phyloP scores from a whole-genome alignment of 371 early-diverging fungal genomes.

The Mortierella sp. region DNA sequence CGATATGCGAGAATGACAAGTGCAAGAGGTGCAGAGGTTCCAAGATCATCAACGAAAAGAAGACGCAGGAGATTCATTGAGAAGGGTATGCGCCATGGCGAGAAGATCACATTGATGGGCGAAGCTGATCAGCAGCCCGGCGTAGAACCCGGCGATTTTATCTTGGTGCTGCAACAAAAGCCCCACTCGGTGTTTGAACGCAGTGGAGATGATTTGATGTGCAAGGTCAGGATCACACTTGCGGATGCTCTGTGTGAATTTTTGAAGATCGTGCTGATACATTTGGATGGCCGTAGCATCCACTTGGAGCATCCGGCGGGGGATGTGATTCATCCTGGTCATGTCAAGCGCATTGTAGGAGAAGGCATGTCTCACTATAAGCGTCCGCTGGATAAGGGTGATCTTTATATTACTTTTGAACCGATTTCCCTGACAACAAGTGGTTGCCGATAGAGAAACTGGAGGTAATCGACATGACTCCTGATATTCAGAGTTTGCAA shows the following conservation, averaged over 20 bases:
- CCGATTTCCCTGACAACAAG: no score
- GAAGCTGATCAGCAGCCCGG: constrained; percentile 81
- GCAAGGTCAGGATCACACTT: constrained; percentile 70
- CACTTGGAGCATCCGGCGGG: constrained; percentile 77
- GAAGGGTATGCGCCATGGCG: constrained; percentile 87
- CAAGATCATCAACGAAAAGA: constrained; percentile 77
- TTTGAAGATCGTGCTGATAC: constrained; percentile 70
- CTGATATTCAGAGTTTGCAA: no score
- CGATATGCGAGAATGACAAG: constrained; percentile 74
- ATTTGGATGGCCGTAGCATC: constrained; percentile 80
- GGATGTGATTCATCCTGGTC: constrained; percentile 78
- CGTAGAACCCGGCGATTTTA: constrained; percentile 72
- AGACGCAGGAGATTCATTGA: constrained; percentile 76
- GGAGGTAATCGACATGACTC: no score
- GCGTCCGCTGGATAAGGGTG: constrained; percentile 78
- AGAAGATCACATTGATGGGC: constrained; percentile 77
- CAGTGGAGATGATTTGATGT: constrained; percentile 70
- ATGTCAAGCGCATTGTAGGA: constrained; percentile 69
- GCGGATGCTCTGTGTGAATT: constrained; percentile 70
- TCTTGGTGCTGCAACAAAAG: constrained; percentile 80
- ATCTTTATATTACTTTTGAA: no score
- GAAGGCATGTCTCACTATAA: constrained; percentile 84
- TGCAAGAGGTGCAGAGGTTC: constrained; percentile 83
- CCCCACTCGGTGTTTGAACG: constrained; percentile 76
- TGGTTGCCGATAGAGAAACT: no score